Evolutionary conservation across 2,329 filamentous ascomycete genomes (phyloP).

Genomic region (Cladophialophora psammophila): DNA sequence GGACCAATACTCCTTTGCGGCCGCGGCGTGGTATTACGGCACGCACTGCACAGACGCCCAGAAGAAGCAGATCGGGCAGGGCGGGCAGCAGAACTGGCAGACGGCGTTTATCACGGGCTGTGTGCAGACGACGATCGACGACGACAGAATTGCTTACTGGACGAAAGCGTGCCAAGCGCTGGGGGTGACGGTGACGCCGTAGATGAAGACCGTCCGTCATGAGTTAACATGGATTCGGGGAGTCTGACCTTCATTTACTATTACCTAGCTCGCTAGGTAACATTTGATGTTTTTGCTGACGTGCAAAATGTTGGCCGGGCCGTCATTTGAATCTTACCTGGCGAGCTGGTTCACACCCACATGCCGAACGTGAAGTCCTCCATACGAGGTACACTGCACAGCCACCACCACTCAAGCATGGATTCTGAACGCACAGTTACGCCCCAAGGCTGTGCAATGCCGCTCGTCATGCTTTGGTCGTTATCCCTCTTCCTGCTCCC

Average conservation of each 20-base stretch:
- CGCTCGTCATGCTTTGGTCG: neutral
- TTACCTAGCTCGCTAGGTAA: too few relatives aligned
- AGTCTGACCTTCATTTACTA: too few relatives aligned
- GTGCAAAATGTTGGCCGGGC: too few relatives aligned
- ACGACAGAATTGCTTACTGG: conserved; percentile 60
- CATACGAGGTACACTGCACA: too few relatives aligned
- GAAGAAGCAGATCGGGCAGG: conserved; percentile 54
- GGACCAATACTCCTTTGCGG: conserved; percentile 63
- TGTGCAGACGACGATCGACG: conserved; percentile 58
- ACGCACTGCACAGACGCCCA: conserved; percentile 60
- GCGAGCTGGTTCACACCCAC: too few relatives aligned
- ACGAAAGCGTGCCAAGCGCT: conserved; percentile 54
- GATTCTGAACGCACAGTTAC: too few relatives aligned
- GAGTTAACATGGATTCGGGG: too few relatives aligned
- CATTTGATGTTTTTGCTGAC: too few relatives aligned
- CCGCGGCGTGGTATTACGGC: conserved; percentile 67
- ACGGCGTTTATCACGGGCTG: conserved; percentile 61
- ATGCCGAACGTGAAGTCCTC: too few relatives aligned
- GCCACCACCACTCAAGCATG: too few relatives aligned
- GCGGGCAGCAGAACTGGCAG: conserved; percentile 59
- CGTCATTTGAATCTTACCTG: too few relatives aligned
- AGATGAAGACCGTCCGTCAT: neutral
- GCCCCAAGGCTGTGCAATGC: too few relatives aligned
- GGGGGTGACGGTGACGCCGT: conserved; percentile 37
- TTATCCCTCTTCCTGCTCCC: neutral